phyloP scores from a whole-genome alignment of 768 basidiomycete genomes.

The Galerina marginata region DNA sequence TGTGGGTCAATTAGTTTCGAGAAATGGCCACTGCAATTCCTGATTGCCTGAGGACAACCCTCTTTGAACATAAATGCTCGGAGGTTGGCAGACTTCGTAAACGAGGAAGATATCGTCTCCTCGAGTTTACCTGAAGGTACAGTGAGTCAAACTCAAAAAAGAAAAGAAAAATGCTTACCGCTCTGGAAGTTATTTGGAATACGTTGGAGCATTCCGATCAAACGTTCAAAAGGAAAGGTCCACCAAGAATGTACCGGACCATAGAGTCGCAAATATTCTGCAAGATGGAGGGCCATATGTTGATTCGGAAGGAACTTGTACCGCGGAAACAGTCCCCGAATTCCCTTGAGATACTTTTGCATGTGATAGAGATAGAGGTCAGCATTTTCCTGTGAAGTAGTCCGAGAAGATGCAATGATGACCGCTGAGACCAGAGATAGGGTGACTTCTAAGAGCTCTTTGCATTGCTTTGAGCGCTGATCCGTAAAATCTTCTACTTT shows the following conservation, averaged over 20 bases:
- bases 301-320: too few relatives aligned
- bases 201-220: too few relatives aligned
- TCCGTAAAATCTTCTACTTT: conserved; percentile 1
- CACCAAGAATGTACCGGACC: too few relatives aligned
- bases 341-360: conserved; percentile 31
- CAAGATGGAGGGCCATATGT: too few relatives aligned
- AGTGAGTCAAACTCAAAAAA: conserved; percentile 24
- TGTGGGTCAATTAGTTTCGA: conserved; percentile 19
- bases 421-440: too few relatives aligned
- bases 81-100: conserved; percentile 19
- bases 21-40: conserved; percentile 12
- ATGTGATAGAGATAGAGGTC: conserved; percentile 21
- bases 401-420: too few relatives aligned
- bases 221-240: too few relatives aligned
- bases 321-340: conserved; percentile 37
- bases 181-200: conserved; percentile 18
- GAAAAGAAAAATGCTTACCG: conserved; percentile 21
- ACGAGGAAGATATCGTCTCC: conserved; percentile 22
- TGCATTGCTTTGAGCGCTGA: conserved; percentile 27
- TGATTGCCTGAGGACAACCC: conserved; percentile 18
- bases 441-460: too few relatives aligned
- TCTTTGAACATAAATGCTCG: conserved; percentile 14
- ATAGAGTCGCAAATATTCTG: too few relatives aligned
- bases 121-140: conserved; percentile 21
- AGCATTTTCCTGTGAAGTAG: too few relatives aligned